Conservation (phyloP, 192 early-diverging fungal genomes). For the Allomyces javanicus region DNA sequence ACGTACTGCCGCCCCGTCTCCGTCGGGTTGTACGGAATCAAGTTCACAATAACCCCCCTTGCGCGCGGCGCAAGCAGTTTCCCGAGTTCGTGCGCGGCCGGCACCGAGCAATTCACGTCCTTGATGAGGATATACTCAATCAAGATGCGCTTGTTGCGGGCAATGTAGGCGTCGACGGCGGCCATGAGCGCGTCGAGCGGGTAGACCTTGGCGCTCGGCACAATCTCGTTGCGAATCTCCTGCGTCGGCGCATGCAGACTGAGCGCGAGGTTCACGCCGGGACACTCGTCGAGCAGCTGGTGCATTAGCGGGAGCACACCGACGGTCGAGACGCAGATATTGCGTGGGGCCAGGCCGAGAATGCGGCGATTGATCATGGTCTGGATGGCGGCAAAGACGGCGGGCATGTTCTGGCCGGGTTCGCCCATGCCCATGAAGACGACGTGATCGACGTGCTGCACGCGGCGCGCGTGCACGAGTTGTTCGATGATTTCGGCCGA, state of each 20-base stretch:
- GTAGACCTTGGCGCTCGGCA: constrained; percentile 74
- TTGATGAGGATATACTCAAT: not conserved
- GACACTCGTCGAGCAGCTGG: not conserved
- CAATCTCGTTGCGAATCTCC: constrained; percentile 47
- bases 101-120: not conserved
- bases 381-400: constrained; percentile 1
- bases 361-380: not conserved
- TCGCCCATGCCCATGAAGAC: constrained; percentile 4
- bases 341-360: not conserved
- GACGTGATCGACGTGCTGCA: not conserved
- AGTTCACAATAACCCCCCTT: not conserved
- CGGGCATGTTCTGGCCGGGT: not conserved
- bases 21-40: not conserved
- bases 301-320: constrained; percentile 1
- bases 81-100: not conserved
- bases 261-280: constrained; percentile 48
- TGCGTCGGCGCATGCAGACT: constrained; percentile 72
- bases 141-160: not conserved
- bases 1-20: not conserved
- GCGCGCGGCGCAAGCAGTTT: not conserved
- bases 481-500: not conserved
- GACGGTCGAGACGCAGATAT: constrained; percentile 1
- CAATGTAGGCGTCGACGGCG: constrained; percentile 34
- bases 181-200: constrained; percentile 46
- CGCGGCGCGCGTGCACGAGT: not conserved